These are phyloP conservation scores for Aphanomyces invadans DNA, from an alignment of 352 stramenopile species.

Conservation along the genomic window DNA sequence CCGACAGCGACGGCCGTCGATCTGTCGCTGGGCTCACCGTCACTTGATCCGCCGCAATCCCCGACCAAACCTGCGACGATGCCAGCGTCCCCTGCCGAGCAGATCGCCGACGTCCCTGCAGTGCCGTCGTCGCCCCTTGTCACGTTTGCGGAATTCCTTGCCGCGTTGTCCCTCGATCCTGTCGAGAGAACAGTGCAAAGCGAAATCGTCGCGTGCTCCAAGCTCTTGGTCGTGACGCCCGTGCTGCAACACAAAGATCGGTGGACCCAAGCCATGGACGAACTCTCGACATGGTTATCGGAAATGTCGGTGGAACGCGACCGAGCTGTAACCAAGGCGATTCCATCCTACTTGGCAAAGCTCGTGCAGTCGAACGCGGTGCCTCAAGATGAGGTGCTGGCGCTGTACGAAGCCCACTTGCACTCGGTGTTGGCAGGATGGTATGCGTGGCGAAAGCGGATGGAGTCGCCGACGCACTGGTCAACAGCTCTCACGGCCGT, in stretches of 20 bases:
- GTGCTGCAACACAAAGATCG: not conserved
- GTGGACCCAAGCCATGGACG: not conserved
- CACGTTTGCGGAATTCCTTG: conserved; percentile 5
- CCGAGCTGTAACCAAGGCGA: not conserved
- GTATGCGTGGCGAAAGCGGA: conserved; percentile 5
- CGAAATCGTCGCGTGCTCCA: not conserved
- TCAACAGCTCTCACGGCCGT: not conserved
- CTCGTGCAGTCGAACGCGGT: not conserved
- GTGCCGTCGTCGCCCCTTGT: too few relatives aligned
- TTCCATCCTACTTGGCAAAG: not conserved
- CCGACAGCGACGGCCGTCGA: too few relatives aligned
- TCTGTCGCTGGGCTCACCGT: too few relatives aligned
- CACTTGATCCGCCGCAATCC: too few relatives aligned
- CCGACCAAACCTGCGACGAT: too few relatives aligned
- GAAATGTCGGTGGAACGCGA: not conserved
- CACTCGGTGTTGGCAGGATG: conserved; percentile 1
- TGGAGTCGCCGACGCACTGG: not conserved
- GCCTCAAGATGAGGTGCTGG: not conserved
- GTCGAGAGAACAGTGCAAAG: not conserved
- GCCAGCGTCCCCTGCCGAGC: too few relatives aligned
- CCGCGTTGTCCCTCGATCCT: not conserved
- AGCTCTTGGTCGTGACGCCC: not conserved
- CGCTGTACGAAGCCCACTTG: conserved; percentile 5
- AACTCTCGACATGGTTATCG: not conserved
- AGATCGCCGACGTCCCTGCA: too few relatives aligned